Evolutionary conservation across 345 rosid genomes (phyloP).

Genomic region (Raphanus raphanistrum): DNA sequence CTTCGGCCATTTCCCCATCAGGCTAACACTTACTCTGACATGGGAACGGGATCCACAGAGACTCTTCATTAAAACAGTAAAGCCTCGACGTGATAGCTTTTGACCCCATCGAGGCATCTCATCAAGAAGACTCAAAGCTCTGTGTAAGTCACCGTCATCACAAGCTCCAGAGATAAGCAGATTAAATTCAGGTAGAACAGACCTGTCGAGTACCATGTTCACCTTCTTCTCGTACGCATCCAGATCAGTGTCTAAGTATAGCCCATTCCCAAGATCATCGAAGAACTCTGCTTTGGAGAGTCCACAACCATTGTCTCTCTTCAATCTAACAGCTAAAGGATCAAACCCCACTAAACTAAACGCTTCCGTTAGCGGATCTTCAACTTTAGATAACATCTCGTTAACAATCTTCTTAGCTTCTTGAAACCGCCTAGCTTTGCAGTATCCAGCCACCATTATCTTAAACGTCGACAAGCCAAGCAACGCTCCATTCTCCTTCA

Average conservation of each 20-base stretch:
- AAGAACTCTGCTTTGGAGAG: conserved; percentile 64
- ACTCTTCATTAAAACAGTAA: conserved; percentile 47
- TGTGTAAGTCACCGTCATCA: conserved; percentile 41
- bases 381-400: conserved; percentile 54
- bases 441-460: conserved; percentile 68
- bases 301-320: conserved; percentile 60
- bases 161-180: conserved; percentile 48
- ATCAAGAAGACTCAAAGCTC: conserved; percentile 47
- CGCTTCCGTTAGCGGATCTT: conserved; percentile 65
- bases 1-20: conserved; percentile 57
- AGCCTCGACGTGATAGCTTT: conserved; percentile 47
- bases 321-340: conserved; percentile 63
- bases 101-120: conserved; percentile 75
- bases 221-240: conserved; percentile 59
- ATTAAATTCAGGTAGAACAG: conserved; percentile 57
- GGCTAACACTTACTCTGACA: conserved; percentile 40
- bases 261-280: conserved; percentile 81
- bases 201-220: conserved; percentile 48
- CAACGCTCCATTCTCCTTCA: conserved; percentile 47
- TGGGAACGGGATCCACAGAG: conserved; percentile 47
- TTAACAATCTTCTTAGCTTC: conserved; percentile 50
- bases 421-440: conserved; percentile 70
- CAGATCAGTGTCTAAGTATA: conserved; percentile 65
- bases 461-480: conserved; percentile 50
- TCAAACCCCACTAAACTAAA: conserved; percentile 56